Base-by-base conservation (phyloP, 2,329 filamentous ascomycete species). In the Plectosphaerella sp. region DNA sequence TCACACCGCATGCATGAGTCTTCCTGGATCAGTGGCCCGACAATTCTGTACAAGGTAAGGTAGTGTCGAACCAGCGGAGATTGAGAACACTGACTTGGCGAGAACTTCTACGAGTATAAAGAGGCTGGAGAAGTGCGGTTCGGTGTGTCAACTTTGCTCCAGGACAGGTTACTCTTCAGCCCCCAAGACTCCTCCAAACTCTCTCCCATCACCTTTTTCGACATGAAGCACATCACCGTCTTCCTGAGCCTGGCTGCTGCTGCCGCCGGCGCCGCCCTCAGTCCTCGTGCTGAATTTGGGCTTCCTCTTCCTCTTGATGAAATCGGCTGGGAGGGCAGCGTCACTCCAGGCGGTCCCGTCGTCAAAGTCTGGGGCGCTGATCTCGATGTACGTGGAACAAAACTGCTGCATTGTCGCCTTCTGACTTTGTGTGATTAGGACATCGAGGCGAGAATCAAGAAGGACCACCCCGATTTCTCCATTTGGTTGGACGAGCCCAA, bases 231-330 rank as follows among this genome's bases (percentile, higher is more conserved):
- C 28, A 5, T 33, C 8, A 33, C 2, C 28, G 8, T 33, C 11
- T 9, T 33, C 4, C 11, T 33, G 28, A 33, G 28, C 28, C 28
- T 33, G 28, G 28, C 8, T 9, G 28, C 49, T 33, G 35, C 33
- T 12, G 49, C 20, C 14, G 35, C 49, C 35, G 46, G 20, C 22
- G 43, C 42, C 11, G n/a, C 37, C 18, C 14, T n/a, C 48, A 12
- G 28, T 33, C 28, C 28, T 22, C 22, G 28, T 33, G 22, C 15
- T 42, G 41, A 10, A 8, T 18, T 16, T 12, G 16, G 15, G 8
- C 49, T 51, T 2, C 43, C 49, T 16, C 45, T 51, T 14, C 49
- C 49, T 14, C 20, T 51, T 6, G 49, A 43, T 8, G 45, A 51
- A 43, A 35, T 45, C 12, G 49, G 49, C 18, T 51, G 49, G 49